Percentiles rank a stretch among this genome's conserved stretches.
phyloP scores from a whole-genome alignment of 352 stramenopile genomes.

The Phytopythium oedochilum region DNA sequence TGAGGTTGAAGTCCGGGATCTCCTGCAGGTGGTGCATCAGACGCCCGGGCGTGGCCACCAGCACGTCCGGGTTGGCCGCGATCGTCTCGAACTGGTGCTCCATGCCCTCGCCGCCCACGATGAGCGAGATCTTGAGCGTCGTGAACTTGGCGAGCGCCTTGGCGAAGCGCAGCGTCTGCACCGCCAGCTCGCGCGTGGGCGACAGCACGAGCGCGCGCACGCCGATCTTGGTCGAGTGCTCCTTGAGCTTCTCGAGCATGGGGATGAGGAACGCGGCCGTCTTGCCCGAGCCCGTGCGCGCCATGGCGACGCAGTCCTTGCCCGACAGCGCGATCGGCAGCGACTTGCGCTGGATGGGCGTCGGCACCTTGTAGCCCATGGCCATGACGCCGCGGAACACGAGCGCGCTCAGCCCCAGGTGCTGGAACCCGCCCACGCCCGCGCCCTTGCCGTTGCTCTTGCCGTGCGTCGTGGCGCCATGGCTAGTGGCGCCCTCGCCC shows the following conservation, averaged over 20 bases:
- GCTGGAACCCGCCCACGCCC: constrained; percentile 78
- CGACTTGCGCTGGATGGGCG: constrained; percentile 98
- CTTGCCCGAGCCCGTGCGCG: constrained; percentile 97
- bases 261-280: constrained; percentile 98
- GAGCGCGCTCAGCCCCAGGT: constrained; percentile 68
- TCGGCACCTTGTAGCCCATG: constrained; percentile 97
- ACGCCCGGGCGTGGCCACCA: constrained; percentile 93
- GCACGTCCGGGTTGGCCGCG: constrained; percentile 89
- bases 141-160: constrained; percentile 92
- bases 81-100: constrained; percentile 97
- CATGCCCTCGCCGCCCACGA: constrained; percentile 98
- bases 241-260: constrained; percentile 96
- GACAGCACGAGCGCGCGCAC: constrained; percentile 90
- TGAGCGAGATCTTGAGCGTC: constrained; percentile 87
- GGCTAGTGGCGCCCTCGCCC: constrained; percentile 6
- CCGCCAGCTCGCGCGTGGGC: constrained; percentile 97
- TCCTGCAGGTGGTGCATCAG: constrained; percentile 94
- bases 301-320: constrained; percentile 98
- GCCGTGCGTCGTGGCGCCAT: constrained; percentile 45
- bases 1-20: constrained; percentile 93
- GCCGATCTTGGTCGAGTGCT: constrained; percentile 88
- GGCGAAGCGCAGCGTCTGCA: constrained; percentile 94
- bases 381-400: constrained; percentile 87
- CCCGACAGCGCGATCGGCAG: constrained; percentile 95
- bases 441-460: constrained; percentile 81